Evolutionary conservation across 1,139 yeast species (phyloP).

Genomic region (Yamadazyma spencermartinsiae): DNA sequence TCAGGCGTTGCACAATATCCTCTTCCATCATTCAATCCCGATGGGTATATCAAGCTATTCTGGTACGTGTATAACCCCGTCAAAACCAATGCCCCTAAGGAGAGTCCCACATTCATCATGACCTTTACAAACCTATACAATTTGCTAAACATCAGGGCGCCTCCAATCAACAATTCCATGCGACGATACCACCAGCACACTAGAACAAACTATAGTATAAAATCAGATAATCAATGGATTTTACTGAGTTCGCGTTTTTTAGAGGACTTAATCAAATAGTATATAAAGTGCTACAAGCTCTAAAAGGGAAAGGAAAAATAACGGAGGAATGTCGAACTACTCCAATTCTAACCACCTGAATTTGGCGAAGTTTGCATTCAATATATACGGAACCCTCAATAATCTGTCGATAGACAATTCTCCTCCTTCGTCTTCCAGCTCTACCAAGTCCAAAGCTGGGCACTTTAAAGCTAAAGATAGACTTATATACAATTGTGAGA

Average conservation of each 20-base stretch:
- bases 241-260: neutral
- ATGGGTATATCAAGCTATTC: conserved; percentile 73
- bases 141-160: conserved; percentile 12
- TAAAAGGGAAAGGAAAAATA: neutral
- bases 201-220: too few relatives aligned
- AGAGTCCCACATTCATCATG: conserved; percentile 31
- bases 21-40: conserved; percentile 76
- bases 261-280: too few relatives aligned
- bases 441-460: conserved; percentile 15
- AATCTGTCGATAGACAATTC: conserved; percentile 9
- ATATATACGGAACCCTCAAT: conserved; percentile 32
- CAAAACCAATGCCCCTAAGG: conserved; percentile 42
- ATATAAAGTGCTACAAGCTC: neutral
- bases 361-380: conserved; percentile 36
- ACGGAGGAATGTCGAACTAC: conserved; percentile 6
- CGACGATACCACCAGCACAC: neutral
- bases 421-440: conserved; percentile 21
- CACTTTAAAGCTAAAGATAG: conserved; percentile 13
- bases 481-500: conserved; percentile 27
- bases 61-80: conserved; percentile 69
- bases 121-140: conserved; percentile 17
- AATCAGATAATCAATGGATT: too few relatives aligned
- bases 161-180: conserved; percentile 7
- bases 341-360: conserved; percentile 18
- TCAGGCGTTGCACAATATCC: conserved; percentile 79